These are phyloP conservation scores for Monascus ruber DNA, from an alignment of 2,329 filamentous ascomycete genomes.

Conservation along the genomic window DNA sequence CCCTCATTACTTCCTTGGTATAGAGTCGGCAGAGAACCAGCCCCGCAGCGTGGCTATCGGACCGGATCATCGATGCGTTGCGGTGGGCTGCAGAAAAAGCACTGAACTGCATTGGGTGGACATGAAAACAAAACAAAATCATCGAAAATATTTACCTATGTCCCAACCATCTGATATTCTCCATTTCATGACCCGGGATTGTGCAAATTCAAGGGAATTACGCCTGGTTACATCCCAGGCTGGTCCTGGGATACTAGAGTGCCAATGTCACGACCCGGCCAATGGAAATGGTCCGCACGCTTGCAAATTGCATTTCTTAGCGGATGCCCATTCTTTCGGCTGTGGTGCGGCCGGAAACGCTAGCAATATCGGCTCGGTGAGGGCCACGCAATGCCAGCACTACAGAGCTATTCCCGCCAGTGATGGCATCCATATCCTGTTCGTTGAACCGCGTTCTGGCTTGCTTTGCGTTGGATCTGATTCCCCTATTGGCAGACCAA, in stretches of 20 bases:
- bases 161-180: constrained; percentile 31
- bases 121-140: constrained; percentile 30
- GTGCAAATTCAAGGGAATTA: constrained; percentile 44
- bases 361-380: constrained; percentile 22
- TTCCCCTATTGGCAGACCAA: constrained; percentile 46
- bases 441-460: constrained; percentile 48
- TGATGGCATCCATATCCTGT: constrained; percentile 54
- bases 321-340: constrained; percentile 16
- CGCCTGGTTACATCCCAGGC: constrained; percentile 52
- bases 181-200: constrained; percentile 49
- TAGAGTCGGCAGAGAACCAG: constrained; percentile 51
- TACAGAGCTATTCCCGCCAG: constrained; percentile 54
- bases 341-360: constrained; percentile 11
- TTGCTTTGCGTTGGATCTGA: constrained; percentile 51
- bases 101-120: constrained; percentile 54
- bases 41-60: constrained; percentile 56
- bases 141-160: constrained; percentile 29
- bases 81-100: constrained; percentile 52
- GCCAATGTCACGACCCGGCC: constrained; percentile 15
- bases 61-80: constrained; percentile 52
- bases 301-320: constrained; percentile 19
- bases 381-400: constrained; percentile 43
- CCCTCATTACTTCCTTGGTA: constrained; percentile 36
- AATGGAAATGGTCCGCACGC: constrained; percentile 9
- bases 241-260: constrained; percentile 23